Evolutionary conservation across 1,284 basidiomycete genomes (phyloP).

Genomic region (Ceratobasidium sp.): DNA sequence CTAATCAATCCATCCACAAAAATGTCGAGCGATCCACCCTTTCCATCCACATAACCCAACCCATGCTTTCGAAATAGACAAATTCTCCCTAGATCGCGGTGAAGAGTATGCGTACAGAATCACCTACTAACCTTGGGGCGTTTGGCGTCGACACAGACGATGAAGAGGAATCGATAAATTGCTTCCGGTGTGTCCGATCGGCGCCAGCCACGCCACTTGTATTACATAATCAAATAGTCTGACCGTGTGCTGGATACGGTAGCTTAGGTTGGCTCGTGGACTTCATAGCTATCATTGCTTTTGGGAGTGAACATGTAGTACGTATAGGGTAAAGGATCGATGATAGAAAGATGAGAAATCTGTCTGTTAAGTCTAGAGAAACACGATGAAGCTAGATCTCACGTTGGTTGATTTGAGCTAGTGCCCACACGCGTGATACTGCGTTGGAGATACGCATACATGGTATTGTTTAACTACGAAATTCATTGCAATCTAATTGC

Average conservation of each 20-base stretch:
- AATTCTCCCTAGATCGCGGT: too few species aligned
- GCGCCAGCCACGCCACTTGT: slow-evolving; percentile 21
- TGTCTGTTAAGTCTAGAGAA: too few species aligned
- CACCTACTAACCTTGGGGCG: slow-evolving; percentile 31
- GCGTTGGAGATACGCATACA: background rate
- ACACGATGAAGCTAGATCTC: too few species aligned
- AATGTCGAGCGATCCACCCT: slow-evolving; percentile 16
- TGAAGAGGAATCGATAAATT: slow-evolving; percentile 21
- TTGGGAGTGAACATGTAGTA: too few species aligned
- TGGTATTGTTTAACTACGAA: background rate
- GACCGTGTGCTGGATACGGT: background rate
- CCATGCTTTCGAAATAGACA: background rate
- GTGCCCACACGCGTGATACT: too few species aligned
- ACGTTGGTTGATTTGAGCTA: background rate
- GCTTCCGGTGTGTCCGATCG: slow-evolving; percentile 30
- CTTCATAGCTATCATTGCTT: background rate
- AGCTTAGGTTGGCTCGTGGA: background rate
- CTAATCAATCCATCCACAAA: slow-evolving; percentile 34
- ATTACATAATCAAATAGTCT: slow-evolving; percentile 2
- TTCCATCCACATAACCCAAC: background rate
- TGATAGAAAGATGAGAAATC: too few species aligned
- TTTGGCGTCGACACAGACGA: slow-evolving; percentile 42
- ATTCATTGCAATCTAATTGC: background rate
- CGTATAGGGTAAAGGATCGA: too few species aligned
- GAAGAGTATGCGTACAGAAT: background rate